phyloP scores from a whole-genome alignment of 139 green algal genomes.

The Micromonas pusilla region DNA sequence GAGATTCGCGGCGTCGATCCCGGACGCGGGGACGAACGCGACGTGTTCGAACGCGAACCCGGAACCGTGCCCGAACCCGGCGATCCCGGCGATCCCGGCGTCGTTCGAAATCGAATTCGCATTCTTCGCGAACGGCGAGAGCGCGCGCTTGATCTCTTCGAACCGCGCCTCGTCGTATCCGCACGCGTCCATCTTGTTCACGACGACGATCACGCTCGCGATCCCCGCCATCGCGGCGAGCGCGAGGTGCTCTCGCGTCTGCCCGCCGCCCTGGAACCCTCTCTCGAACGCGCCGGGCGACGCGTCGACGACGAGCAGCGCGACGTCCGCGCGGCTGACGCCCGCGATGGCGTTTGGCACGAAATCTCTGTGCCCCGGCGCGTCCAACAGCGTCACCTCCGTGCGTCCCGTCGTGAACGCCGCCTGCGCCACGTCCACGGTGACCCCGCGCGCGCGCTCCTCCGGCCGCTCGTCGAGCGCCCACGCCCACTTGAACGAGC shows the following conservation, averaged over 20 bases:
- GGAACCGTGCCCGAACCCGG: too few relatives aligned
- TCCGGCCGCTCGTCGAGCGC: slow-evolving; percentile 77
- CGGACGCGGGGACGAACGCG: slow-evolving; percentile 71
- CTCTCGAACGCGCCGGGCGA: slow-evolving; percentile 87
- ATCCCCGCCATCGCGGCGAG: slow-evolving; percentile 82
- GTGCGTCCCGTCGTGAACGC: slow-evolving; percentile 4
- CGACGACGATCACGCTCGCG: slow-evolving; percentile 80
- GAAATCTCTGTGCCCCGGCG: slow-evolving; percentile 95
- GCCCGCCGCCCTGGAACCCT: slow-evolving; percentile 73
- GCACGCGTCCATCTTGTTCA: slow-evolving; percentile 84
- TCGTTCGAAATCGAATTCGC: too few relatives aligned
- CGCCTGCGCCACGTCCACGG: slow-evolving; percentile 80
- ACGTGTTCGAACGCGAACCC: slow-evolving; percentile 65
- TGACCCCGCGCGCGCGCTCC: slow-evolving; percentile 85
- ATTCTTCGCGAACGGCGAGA: slow-evolving; percentile 64
- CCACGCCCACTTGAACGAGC: slow-evolving; percentile 94
- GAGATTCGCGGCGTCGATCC: slow-evolving; percentile 76
- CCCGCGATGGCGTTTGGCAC: slow-evolving; percentile 93
- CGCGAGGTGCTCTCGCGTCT: slow-evolving; percentile 91
- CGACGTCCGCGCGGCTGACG: slow-evolving; percentile 73
- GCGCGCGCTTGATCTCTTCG: slow-evolving; percentile 54
- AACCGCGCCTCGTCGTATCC: slow-evolving; percentile 79
- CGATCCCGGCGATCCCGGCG: too few relatives aligned
- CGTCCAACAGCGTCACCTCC: slow-evolving; percentile 72
- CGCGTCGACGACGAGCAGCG: slow-evolving; percentile 89